phyloP scores from a whole-genome alignment of 2,329 filamentous ascomycete genomes.

The Fusarium sp. region DNA sequence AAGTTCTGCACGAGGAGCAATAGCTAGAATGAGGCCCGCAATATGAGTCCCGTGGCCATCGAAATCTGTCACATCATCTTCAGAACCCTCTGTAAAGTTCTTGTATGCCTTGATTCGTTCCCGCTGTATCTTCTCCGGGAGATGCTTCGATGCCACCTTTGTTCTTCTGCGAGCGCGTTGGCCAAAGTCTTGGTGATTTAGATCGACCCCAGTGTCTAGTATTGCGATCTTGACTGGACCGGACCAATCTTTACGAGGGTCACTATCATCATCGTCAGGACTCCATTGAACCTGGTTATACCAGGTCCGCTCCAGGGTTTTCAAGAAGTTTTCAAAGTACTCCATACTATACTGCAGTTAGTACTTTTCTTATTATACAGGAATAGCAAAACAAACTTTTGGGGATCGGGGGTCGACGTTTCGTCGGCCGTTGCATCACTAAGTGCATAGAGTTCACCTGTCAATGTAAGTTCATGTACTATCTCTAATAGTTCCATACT shows the following conservation, averaged over 20 bases:
- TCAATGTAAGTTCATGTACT: background rate
- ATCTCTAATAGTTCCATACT: background rate
- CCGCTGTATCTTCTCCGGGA: conserved; percentile 19
- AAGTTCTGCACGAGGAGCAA: conserved; percentile 27
- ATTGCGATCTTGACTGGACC: conserved; percentile 35
- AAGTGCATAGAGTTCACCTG: conserved; percentile 13
- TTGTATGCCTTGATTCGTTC: conserved; percentile 27
- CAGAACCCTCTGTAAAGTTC: conserved; percentile 18
- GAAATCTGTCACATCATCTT: conserved; percentile 22
- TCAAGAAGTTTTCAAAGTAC: conserved; percentile 12
- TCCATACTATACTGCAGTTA: background rate
- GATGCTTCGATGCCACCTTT: conserved; percentile 4
- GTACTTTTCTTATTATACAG: no score
- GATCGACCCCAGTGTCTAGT: conserved; percentile 35
- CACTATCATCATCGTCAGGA: conserved; percentile 19
- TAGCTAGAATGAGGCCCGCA: conserved; percentile 25
- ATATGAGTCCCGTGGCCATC: conserved; percentile 32
- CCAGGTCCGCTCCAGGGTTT: conserved; percentile 25
- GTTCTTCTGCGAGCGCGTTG: conserved; percentile 20
- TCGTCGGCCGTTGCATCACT: conserved; percentile 3
- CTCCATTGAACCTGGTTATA: conserved; percentile 27
- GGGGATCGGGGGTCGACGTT: background rate
- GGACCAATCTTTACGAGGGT: conserved; percentile 12
- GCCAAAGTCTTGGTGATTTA: conserved; percentile 22
- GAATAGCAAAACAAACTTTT: background rate